phyloP scores from a whole-genome alignment of 1,139 yeast species.

The Arxiozyma slooffiae region DNA sequence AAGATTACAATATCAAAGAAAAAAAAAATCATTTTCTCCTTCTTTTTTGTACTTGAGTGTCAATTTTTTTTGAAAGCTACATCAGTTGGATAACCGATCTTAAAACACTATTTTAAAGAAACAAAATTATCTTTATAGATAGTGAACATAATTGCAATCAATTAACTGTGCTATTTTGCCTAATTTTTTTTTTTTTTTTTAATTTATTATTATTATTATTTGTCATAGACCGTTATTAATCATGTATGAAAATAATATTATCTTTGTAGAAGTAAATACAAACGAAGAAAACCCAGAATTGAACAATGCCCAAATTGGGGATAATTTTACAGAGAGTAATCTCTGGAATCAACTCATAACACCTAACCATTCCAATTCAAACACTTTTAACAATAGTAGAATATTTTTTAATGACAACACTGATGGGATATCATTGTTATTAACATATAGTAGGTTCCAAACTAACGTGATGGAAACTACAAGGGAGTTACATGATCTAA shows the following conservation, averaged over 20 bases:
- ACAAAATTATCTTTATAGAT: no score
- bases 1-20: no score
- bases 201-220: no score
- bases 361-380: not conserved
- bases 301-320: not conserved
- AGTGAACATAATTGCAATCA: not conserved
- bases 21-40: no score
- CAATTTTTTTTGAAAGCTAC: no score
- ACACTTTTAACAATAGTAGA: not conserved
- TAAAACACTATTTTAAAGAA: no score
- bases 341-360: not conserved
- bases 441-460: constrained; percentile 6
- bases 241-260: not conserved
- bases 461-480: constrained; percentile 10
- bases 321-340: not conserved
- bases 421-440: not conserved
- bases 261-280: not conserved
- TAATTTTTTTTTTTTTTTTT: no score
- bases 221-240: not conserved
- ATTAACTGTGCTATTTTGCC: no score
- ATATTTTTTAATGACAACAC: not conserved
- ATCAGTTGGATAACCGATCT: no score
- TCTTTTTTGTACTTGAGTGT: no score
- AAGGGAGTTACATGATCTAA: constrained; percentile 12
- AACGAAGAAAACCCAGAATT: not conserved